Conservation (phyloP, 73 alveolate species). For the Paramecium tetraurelia region DNA sequence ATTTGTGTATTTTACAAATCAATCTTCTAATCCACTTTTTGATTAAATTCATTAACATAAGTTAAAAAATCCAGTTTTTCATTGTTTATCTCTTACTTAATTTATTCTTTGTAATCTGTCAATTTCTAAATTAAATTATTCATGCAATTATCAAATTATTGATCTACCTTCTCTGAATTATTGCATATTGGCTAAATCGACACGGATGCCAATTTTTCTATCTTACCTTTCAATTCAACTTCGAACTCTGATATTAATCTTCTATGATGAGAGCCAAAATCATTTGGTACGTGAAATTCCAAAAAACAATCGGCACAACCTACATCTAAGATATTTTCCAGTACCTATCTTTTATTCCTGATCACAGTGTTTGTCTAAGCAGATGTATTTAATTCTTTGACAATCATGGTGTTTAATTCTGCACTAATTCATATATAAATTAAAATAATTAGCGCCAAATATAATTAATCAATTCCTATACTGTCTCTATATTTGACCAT, state of each 20-base stretch:
- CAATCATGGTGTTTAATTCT: background rate
- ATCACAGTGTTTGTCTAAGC: background rate
- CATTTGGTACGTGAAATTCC: slow-evolving; percentile 13
- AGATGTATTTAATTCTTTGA: background rate
- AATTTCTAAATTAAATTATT: background rate
- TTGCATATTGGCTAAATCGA: background rate
- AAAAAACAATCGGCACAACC: slow-evolving; percentile 51
- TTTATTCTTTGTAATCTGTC: background rate
- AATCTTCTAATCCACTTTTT: background rate
- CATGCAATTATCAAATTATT: background rate
- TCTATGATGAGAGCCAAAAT: background rate
- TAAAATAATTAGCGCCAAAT: background rate
- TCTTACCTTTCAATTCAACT: background rate
- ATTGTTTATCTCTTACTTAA: background rate
- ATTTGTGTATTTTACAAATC: background rate
- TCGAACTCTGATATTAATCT: background rate
- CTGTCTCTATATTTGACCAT: slow-evolving; percentile 12
- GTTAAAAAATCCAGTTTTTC: background rate
- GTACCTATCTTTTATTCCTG: background rate
- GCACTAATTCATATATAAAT: slow-evolving; percentile 1
- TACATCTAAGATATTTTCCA: background rate
- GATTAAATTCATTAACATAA: background rate
- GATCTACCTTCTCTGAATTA: background rate
- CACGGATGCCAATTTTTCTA: background rate
- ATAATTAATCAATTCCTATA: background rate